Evolutionary conservation across 345 rosid species (phyloP), one percentile per base, ranked within the genome.

Genomic region (Eucalyptus pauciflora): DNA sequence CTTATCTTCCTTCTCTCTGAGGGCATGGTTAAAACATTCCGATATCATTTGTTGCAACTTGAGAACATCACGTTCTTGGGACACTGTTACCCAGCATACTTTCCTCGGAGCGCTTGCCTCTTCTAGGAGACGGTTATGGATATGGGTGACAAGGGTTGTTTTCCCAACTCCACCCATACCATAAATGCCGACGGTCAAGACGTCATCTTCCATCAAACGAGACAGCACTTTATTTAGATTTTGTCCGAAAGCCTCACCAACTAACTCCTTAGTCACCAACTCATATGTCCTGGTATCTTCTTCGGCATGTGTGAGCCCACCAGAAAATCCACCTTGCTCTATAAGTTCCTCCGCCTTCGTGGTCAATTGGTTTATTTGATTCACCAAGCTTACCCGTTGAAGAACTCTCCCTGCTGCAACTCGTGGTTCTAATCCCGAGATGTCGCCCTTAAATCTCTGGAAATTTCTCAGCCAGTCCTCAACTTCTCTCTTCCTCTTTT

Each of bases 231-330:
- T 56, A 24, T 24, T 3, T 24, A 8, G 29, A 56, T 9, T 56
- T 56, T 8, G 62, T 56, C 13, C 5, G 62, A 24, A 56, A 56
- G 62, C 62, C 62, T 56, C 62, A 24, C 62, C 62, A 4, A 56
- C 29, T 8, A 56, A 56, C 0, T 56, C 62, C 62, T 0, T 0
- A 22, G 62, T 56, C 62, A 22, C 0, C 29, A 56, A 56, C 1
- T 24, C 13, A 22, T 56, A 56, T 9, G 62, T 29, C 29, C 29
- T 22, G 62, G 62, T 10, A 56, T 56, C 62, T 22, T 56, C 62
- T 24, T 10, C 62, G 0, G 0, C 29, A 24, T 9, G 62, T 3
- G 62, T 56, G 24, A 56, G 62, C 62, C 62, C 62, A 0, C 29
- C 0, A 56, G 62, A 9, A 56, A 56, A 56, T 24, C 0, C 62